Evolutionary conservation across 1,284 basidiomycete species (phyloP).

Genomic region (Laetiporus sulphureus): DNA sequence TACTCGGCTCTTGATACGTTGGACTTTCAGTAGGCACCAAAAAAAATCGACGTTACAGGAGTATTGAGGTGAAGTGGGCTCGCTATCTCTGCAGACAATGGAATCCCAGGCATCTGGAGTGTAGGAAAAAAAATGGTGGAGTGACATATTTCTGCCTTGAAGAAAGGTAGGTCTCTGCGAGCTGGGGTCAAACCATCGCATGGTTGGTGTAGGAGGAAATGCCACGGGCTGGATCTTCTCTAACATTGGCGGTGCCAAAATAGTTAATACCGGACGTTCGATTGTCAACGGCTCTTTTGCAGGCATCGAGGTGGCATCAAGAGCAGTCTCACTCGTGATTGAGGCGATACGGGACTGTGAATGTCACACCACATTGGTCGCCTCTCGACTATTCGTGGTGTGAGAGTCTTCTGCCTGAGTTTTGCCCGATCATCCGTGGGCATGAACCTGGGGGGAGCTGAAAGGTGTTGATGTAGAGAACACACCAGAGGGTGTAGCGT

Average conservation of each 20-base stretch:
- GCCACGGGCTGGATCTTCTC: slow-evolving; percentile 15
- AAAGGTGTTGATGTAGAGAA: too few species aligned
- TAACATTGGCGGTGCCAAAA: slow-evolving; percentile 19
- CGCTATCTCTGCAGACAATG: slow-evolving; percentile 21
- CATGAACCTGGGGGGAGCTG: too few species aligned
- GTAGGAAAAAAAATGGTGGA: slow-evolving; percentile 24
- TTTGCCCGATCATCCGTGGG: too few species aligned
- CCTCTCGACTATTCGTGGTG: slow-evolving; percentile 19
- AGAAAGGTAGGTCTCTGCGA: slow-evolving; percentile 7
- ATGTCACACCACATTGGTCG: slow-evolving; percentile 24
- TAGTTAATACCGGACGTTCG: slow-evolving; percentile 13
- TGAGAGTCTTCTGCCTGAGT: too few species aligned
- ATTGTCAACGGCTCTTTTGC: neutral
- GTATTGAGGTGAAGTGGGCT: slow-evolving; percentile 26
- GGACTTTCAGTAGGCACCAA: slow-evolving; percentile 8
- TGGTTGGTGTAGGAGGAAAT: slow-evolving; percentile 26
- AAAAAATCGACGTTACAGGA: slow-evolving; percentile 9
- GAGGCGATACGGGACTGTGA: slow-evolving; percentile 14
- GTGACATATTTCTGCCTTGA: slow-evolving; percentile 17
- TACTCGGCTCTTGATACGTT: slow-evolving; percentile 11
- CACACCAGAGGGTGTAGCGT: too few species aligned
- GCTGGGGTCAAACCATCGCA: slow-evolving; percentile 24
- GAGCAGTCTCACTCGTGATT: slow-evolving; percentile 4
- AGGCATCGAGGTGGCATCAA: slow-evolving; percentile 7
- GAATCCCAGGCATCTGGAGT: slow-evolving; percentile 17